Evolutionary conservation across 2,329 filamentous ascomycete species (phyloP), one percentile per base, ranked within the genome.

Genomic region (Eutypella sp.): DNA sequence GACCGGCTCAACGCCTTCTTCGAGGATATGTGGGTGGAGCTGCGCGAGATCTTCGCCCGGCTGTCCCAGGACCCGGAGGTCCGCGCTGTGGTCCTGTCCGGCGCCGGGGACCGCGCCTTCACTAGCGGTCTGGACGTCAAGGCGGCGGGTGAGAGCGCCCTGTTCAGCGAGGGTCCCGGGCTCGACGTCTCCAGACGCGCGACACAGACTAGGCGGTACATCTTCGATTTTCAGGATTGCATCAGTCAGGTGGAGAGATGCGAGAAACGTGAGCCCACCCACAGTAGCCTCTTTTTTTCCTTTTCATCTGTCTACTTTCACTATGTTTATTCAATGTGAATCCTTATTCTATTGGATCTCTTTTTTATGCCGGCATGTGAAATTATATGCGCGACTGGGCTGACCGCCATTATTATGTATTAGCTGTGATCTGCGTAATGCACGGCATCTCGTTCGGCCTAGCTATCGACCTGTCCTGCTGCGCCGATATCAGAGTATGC

Each of bases 1-100:
- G 68, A 81, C 54, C 96, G 95, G 72, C 73, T 96, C 65, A 97
- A 97, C 66, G 83, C 91, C 53, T 96, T 96, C 66, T 78, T 82
- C 54, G 82, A 89, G 64, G 71, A 80, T 44, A 92, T 96, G 82
- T 96, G 91, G 89, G 72, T 84, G 44, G 89, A 95, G 70, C 75
- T 96, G 52, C 80, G 82, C 45, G 60, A 66, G 11, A 74, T 95
- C 55, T 93, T 97, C 72, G 67, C 72, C 46, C 75, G 78, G 49
- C 80, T 96, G 50, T 91, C 87, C 36, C 63, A 70, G 49, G 85
- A 91, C 67, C 72, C 85, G 1, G 75, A 84, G 34, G 79, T 95
- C 45, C 87, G 92, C 51, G 82, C 79, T 51, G 78, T 96, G 46
- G 70, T 96, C 50, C 74, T 96, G 56, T 89, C 86, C 22, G 90